These are phyloP conservation scores for Silene conica DNA, from an alignment of 148 eudicot species.

Conservation along the genomic window DNA sequence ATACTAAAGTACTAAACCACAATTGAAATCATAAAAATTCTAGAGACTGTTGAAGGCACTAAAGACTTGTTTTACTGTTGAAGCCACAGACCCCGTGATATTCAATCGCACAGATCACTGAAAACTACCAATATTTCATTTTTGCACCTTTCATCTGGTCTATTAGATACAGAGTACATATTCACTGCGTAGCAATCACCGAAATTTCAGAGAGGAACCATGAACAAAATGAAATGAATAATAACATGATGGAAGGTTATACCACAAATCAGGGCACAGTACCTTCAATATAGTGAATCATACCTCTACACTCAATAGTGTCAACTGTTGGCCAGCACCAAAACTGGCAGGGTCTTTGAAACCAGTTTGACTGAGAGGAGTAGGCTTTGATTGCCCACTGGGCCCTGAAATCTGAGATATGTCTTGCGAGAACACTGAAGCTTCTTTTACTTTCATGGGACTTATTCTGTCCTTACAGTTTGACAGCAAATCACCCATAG, in stretches of 20 bases:
- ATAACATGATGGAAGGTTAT: neutral
- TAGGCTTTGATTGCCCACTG: conserved; percentile 52
- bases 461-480: conserved; percentile 24
- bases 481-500: conserved; percentile 17
- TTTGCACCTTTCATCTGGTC: neutral
- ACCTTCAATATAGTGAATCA: neutral
- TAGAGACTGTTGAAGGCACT: neutral
- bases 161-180: neutral
- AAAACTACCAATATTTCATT: neutral
- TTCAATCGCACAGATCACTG: neutral
- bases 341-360: conserved; percentile 91
- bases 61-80: neutral
- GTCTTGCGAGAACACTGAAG: conserved; percentile 40
- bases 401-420: conserved; percentile 92
- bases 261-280: neutral
- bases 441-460: conserved; percentile 23
- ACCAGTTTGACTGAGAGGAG: conserved; percentile 93
- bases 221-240: neutral
- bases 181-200: neutral
- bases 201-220: neutral
- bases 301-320: conserved; percentile 84
- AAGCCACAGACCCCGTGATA: neutral
- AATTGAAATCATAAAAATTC: neutral
- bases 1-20: neutral
- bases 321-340: conserved; percentile 89